Evolutionary conservation across 2,329 filamentous ascomycete genomes (phyloP), one percentile per base, ranked within the genome.

Genomic region (Stagonosporopsis chrysanthemi): DNA sequence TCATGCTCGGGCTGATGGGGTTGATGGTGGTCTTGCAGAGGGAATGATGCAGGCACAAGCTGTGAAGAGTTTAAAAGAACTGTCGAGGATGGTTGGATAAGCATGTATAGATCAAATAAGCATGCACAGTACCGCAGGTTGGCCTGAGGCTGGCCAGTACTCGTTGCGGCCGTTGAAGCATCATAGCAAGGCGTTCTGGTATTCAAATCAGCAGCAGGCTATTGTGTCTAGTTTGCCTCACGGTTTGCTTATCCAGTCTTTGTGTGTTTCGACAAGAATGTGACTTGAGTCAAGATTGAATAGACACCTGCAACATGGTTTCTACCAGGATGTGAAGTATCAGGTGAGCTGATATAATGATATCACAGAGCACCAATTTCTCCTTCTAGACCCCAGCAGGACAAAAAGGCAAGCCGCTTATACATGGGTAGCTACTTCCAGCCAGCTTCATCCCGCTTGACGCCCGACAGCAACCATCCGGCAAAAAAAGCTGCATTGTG

Each of bases 1-100:
- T 88, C 24, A 91, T 98, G 88, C 78, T 99, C 71, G 94, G 91
- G 1, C 84, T 97, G 47, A 99, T 99, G 95, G 95, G 94, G 1
- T 76, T 97, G 69, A 87, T 96, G 80, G 95, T 97, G 24, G 89
- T 99, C 44, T 76, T 99, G 68, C 95, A 99, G 77, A 82, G 93
- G 71, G 95, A 99, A 81, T 97, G 59, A n/a, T 31, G 23, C 23
- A 19, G 22, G 41, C 19, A 12, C 14, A 42, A 28, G 40, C 7
- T 28, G 40, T 22, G 35, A 44, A 7, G 35, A 45, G 33, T 22
- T 23, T 7, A 6, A 7, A 4, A 11, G 11, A 39, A 23, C 22
- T 19, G 28, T 15, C 7, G 4, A 29, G 19, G 17, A 43, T n/a
- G 36, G 39, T 11, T 45, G 26, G 24, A 40, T 9, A n/a, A 36